Evolutionary conservation across 2,329 filamentous ascomycete species (phyloP).

Genomic region (Pestalotiopsis sp.): DNA sequence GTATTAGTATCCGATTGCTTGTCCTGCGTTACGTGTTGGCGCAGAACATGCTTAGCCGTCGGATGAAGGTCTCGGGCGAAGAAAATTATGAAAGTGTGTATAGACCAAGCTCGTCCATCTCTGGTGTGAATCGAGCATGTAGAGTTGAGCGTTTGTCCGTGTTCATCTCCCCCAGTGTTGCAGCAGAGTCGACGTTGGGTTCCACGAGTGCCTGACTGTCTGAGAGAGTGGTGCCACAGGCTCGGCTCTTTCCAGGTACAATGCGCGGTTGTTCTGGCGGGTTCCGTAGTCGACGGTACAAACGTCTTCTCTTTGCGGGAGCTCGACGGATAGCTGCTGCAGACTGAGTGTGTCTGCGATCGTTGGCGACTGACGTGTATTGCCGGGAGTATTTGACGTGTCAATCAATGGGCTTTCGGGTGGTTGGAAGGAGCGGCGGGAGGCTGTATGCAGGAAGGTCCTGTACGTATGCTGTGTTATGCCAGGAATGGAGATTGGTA

Average conservation of each 20-base stretch:
- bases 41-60: constrained; percentile 9
- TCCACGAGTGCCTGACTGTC: constrained; percentile 14
- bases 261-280: constrained; percentile 23
- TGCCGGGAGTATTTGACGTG: background rate
- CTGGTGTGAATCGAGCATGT: constrained; percentile 12
- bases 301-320: constrained; percentile 17
- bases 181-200: constrained; percentile 12
- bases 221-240: constrained; percentile 14
- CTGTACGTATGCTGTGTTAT: background rate
- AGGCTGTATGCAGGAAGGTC: background rate
- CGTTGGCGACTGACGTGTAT: background rate
- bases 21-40: background rate
- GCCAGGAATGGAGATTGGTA: background rate
- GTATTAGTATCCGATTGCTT: constrained; percentile 19
- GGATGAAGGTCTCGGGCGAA: constrained; percentile 5
- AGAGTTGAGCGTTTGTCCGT: constrained; percentile 20
- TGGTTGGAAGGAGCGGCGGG: constrained; percentile 2
- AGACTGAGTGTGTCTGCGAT: constrained; percentile 6
- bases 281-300: constrained; percentile 16
- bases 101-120: constrained; percentile 28
- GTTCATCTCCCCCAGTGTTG: constrained; percentile 23
- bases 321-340: constrained; percentile 20
- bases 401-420: background rate
- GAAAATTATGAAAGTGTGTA: constrained; percentile 1
- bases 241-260: constrained; percentile 14